Percentiles rank a stretch among this genome's conserved stretches.
Conservation (phyloP, 1,139 yeast genomes). For the Lizanozyma gosingica region DNA sequence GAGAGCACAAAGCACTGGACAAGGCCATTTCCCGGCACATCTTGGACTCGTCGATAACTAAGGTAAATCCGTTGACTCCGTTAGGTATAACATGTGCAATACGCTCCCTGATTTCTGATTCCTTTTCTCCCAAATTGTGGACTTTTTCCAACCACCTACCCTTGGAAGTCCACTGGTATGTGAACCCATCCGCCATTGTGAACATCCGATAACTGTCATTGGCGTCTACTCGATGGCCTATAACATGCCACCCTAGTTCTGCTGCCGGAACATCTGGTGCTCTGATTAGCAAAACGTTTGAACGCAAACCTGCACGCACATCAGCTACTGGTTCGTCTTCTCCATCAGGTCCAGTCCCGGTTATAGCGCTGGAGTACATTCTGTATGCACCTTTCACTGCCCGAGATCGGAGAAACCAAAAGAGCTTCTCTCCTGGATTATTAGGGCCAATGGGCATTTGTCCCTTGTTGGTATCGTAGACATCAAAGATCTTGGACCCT, state of each 20-base stretch:
- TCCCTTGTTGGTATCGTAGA: conserved; percentile 34
- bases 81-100: conserved; percentile 45
- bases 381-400: conserved; percentile 60
- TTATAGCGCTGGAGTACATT: conserved; percentile 36
- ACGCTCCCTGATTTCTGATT: conserved; percentile 52
- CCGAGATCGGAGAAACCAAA: conserved; percentile 48
- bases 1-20: conserved; percentile 49
- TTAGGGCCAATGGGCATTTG: conserved; percentile 26
- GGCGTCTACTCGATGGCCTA: conserved; percentile 54
- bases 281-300: conserved; percentile 45
- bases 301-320: conserved; percentile 50
- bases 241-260: conserved; percentile 57
- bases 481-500: conserved; percentile 48
- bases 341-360: conserved; percentile 34
- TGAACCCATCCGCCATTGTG: conserved; percentile 46
- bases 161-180: conserved; percentile 57
- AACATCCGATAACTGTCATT: conserved; percentile 51
- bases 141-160: conserved; percentile 53
- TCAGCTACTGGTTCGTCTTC: conserved; percentile 51
- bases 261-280: conserved; percentile 39
- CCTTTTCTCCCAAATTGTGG: conserved; percentile 48
- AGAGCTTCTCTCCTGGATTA: conserved; percentile 32
- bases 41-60: conserved; percentile 44
- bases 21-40: conserved; percentile 49
- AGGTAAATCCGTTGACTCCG: conserved; percentile 43